A percentile compares a stretch with the other conserved stretches of the same genome.
Conservation (phyloP, 257 asterid species). For the Nemophila menziesii region DNA sequence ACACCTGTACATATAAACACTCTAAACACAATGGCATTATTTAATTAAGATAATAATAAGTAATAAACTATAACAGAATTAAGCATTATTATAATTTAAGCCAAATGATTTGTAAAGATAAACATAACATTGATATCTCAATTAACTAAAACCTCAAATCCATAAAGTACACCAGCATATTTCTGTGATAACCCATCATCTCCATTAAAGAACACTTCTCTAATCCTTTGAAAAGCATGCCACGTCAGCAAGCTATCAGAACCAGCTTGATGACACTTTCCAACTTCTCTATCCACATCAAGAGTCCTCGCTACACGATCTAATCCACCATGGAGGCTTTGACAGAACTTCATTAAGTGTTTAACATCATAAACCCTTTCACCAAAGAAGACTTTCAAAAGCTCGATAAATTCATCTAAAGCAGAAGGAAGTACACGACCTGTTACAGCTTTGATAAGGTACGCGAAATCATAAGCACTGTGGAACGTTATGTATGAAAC, state of each 20-base stretch:
- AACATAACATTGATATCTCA: neutral
- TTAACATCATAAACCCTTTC: slow-evolving; percentile 42
- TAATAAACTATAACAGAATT: neutral
- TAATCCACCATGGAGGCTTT: slow-evolving; percentile 41
- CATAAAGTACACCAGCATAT: slow-evolving; percentile 21
- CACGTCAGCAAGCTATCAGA: slow-evolving; percentile 56
- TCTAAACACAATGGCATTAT: neutral
- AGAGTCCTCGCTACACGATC: slow-evolving; percentile 35
- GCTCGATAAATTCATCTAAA: slow-evolving; percentile 27
- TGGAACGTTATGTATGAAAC: slow-evolving; percentile 47
- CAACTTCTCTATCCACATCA: slow-evolving; percentile 29
- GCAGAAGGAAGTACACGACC: slow-evolving; percentile 32
- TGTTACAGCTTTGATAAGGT: slow-evolving; percentile 44
- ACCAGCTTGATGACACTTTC: slow-evolving; percentile 54
- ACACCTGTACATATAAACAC: neutral
- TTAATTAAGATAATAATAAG: slow-evolving; percentile 1
- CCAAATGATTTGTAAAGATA: neutral
- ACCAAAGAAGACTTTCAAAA: slow-evolving; percentile 33
- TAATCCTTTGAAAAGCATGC: slow-evolving; percentile 37
- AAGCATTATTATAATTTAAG: neutral
- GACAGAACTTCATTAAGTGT: slow-evolving; percentile 41
- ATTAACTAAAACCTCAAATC: slow-evolving; percentile 15
- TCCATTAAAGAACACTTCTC: slow-evolving; percentile 12
- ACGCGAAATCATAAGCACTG: slow-evolving; percentile 54
- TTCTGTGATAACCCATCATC: slow-evolving; percentile 6